phyloP scores from a whole-genome alignment of 148 eudicot genomes.

The Polygonum maritimum region DNA sequence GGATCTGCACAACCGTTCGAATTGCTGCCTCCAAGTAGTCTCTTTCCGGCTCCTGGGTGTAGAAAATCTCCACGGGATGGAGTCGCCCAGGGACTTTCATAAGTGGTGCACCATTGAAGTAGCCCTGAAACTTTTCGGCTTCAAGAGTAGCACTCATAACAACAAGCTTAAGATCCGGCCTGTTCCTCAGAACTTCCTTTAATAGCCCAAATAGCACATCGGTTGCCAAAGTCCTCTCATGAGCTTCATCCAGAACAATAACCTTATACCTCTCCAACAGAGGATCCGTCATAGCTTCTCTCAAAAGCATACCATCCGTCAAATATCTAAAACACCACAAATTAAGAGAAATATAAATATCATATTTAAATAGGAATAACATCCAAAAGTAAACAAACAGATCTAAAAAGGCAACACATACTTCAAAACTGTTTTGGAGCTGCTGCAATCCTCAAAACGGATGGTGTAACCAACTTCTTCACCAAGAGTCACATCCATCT shows the following conservation, averaged over 20 bases:
- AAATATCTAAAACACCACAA: constrained; percentile 39
- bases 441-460: constrained; percentile 86
- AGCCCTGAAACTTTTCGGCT: constrained; percentile 87
- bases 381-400: too few species aligned
- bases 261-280: constrained; percentile 78
- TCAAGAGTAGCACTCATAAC: constrained; percentile 98
- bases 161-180: constrained; percentile 73
- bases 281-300: constrained; percentile 94
- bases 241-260: constrained; percentile 89
- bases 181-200: constrained; percentile 70
- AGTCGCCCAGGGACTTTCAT: constrained; percentile 95
- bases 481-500: constrained; percentile 94
- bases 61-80: constrained; percentile 88
- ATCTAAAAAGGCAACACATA: constrained; percentile 5
- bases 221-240: constrained; percentile 86
- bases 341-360: too few species aligned
- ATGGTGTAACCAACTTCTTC: constrained; percentile 96
- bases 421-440: constrained; percentile 73
- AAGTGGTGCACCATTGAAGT: constrained; percentile 68
- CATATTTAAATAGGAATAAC: too few species aligned
- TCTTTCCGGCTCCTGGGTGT: constrained; percentile 78
- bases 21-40: constrained; percentile 90
- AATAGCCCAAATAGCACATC: constrained; percentile 84
- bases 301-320: constrained; percentile 93
- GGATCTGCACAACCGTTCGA: constrained; percentile 75